phyloP scores from a whole-genome alignment of 192 early-diverging fungal genomes.

The Podochytrium sp. region DNA sequence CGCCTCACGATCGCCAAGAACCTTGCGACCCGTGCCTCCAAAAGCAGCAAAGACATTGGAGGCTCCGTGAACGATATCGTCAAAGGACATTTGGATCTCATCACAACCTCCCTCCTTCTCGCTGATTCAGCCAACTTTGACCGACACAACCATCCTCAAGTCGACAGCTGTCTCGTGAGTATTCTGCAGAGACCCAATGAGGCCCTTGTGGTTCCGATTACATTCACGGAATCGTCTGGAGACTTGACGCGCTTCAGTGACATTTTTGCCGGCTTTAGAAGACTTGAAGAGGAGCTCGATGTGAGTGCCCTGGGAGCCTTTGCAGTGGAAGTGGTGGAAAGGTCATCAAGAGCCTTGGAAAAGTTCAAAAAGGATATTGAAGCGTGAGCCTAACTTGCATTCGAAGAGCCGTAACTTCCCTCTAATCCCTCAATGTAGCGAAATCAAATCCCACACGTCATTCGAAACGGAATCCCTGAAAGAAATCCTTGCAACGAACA shows the following conservation, averaged over 20 bases:
- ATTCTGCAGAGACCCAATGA: conserved; percentile 40
- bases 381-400: neutral
- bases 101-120: conserved; percentile 43
- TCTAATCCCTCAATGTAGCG: neutral
- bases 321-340: conserved; percentile 13
- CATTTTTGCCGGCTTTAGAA: conserved; percentile 24
- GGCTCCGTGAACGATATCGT: conserved; percentile 36
- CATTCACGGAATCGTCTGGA: conserved; percentile 21
- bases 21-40: conserved; percentile 32
- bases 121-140: conserved; percentile 49
- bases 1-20: conserved; percentile 45
- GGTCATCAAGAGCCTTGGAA: neutral
- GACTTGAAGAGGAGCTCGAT: neutral
- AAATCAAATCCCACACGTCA: neutral
- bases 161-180: conserved; percentile 41
- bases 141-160: conserved; percentile 39
- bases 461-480: neutral
- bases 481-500: conserved; percentile 3
- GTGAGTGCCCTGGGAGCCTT: neutral
- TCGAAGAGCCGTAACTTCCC: neutral
- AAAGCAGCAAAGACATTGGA: conserved; percentile 37
- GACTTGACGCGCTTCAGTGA: conserved; percentile 34
- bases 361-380: neutral
- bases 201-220: conserved; percentile 40
- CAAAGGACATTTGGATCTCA: conserved; percentile 39